These are phyloP conservation scores for Fabrea salina DNA, from an alignment of 169 alveolate species.

Conservation along the genomic window DNA sequence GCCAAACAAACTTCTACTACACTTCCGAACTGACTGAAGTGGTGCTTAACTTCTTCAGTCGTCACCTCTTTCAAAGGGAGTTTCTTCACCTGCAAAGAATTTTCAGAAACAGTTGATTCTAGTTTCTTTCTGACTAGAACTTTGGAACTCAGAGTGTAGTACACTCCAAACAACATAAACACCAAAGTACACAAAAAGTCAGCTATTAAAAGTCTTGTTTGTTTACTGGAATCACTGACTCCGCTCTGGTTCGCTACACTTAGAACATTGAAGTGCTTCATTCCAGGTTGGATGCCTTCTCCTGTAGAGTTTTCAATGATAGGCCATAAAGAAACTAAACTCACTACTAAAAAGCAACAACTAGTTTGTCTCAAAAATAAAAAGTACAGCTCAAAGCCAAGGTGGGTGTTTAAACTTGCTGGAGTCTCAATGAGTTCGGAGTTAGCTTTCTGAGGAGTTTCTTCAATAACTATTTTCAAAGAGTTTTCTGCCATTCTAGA, in stretches of 20 bases:
- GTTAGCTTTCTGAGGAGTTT: too few relatives aligned
- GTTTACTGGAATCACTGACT: too few relatives aligned
- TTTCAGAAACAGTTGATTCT: constrained; percentile 38
- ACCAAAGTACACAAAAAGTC: constrained; percentile 25
- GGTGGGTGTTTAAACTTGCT: too few relatives aligned
- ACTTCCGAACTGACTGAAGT: constrained; percentile 35
- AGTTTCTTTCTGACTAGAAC: not conserved
- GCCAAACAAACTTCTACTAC: constrained; percentile 41
- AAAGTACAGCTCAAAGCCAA: constrained; percentile 44
- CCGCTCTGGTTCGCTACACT: not conserved
- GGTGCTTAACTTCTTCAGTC: constrained; percentile 26
- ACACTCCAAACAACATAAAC: constrained; percentile 19
- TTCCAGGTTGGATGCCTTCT: not conserved
- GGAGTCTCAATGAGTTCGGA: too few relatives aligned
- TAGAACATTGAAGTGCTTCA: not conserved
- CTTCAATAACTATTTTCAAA: too few relatives aligned
- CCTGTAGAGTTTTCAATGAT: constrained; percentile 30
- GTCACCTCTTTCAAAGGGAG: constrained; percentile 36
- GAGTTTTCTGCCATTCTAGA: too few relatives aligned
- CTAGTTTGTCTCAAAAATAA: constrained; percentile 1
- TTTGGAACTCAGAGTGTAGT: constrained; percentile 8
- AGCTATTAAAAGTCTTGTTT: not conserved
- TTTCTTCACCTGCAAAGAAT: constrained; percentile 36
- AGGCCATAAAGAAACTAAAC: constrained; percentile 32
- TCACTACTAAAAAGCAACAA: constrained; percentile 11